These are phyloP conservation scores for Penicillium fimorum DNA, from an alignment of 495 filamentous ascomycete genomes.

Conservation along the genomic window DNA sequence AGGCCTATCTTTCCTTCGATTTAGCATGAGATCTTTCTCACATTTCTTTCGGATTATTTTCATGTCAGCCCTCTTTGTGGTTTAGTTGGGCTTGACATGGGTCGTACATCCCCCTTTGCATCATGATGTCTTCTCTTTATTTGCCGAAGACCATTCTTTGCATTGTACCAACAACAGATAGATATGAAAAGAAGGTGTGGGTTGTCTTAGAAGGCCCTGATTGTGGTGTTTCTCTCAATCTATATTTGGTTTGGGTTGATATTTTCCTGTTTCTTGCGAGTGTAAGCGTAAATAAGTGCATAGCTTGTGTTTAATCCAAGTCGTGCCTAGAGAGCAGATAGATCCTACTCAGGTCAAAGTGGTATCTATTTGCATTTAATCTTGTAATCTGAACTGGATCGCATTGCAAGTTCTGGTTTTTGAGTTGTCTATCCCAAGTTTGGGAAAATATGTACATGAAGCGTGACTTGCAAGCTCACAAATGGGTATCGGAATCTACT, in stretches of 20 bases:
- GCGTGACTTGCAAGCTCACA: neutral
- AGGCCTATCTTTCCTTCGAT: conserved; percentile 17
- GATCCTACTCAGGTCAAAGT: neutral
- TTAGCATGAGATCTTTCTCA: conserved; percentile 28
- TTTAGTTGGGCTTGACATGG: conserved; percentile 12
- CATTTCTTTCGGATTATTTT: conserved; percentile 10
- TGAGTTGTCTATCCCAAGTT: neutral
- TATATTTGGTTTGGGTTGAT: conserved; percentile 1
- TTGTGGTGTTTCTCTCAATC: conserved; percentile 10
- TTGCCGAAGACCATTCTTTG: conserved; percentile 19
- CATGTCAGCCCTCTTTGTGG: conserved; percentile 4
- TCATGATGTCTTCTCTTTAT: conserved; percentile 15
- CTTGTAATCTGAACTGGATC: neutral
- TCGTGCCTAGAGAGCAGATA: neutral
- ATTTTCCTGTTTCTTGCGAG: neutral
- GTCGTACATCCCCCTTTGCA: conserved; percentile 6
- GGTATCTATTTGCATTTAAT: neutral
- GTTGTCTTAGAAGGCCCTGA: conserved; percentile 5
- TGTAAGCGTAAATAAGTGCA: neutral
- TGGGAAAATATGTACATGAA: conserved; percentile 12
- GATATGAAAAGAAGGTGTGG: conserved; percentile 26
- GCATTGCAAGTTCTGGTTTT: neutral
- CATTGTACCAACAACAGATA: conserved; percentile 42
- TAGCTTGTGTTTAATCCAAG: neutral
- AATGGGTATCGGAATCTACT: conserved; percentile 11